Conservation (phyloP, 2,329 filamentous ascomycete genomes). For the Colletotrichum ledebouriae region DNA sequence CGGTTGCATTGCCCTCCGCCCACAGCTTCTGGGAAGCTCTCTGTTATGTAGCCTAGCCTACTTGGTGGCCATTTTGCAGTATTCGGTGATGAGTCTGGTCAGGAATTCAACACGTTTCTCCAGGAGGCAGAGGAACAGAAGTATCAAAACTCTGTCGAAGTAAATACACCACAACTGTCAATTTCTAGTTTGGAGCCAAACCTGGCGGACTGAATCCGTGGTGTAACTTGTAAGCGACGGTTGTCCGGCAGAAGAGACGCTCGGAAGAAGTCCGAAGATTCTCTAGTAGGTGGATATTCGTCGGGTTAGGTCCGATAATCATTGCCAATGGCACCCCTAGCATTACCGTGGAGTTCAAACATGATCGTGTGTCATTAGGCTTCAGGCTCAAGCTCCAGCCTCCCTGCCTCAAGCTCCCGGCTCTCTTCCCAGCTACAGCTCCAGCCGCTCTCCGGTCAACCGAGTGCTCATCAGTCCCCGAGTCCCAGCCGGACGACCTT, state of each 20-base stretch:
- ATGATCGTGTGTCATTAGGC: conserved; percentile 22
- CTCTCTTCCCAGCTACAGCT: conserved; percentile 5
- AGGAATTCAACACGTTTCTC: conserved; percentile 6
- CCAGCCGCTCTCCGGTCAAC: conserved; percentile 16
- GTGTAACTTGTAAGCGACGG: conserved; percentile 1
- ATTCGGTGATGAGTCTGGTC: conserved; percentile 14
- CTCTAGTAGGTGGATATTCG: conserved; percentile 3
- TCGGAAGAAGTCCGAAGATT: conserved; percentile 19
- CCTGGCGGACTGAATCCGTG: conserved; percentile 7
- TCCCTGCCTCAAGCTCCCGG: no score
- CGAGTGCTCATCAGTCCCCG: conserved; percentile 23
- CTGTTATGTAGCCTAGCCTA: background rate
- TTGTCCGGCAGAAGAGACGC: conserved; percentile 1
- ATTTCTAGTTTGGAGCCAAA: conserved; percentile 21
- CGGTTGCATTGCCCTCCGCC: conserved; percentile 17
- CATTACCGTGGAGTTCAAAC: conserved; percentile 21
- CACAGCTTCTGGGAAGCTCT: conserved; percentile 22
- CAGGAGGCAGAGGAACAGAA: conserved; percentile 14
- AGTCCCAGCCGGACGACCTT: background rate
- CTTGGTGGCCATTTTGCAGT: background rate
- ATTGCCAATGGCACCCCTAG: conserved; percentile 15
- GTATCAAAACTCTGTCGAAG: conserved; percentile 22
- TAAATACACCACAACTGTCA: conserved; percentile 29
- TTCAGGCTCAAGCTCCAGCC: conserved; percentile 5
- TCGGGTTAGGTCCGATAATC: conserved; percentile 24